These are phyloP conservation scores for Lachnellula hyalina DNA, from an alignment of 2,329 filamentous ascomycete species.

Conservation along the genomic window DNA sequence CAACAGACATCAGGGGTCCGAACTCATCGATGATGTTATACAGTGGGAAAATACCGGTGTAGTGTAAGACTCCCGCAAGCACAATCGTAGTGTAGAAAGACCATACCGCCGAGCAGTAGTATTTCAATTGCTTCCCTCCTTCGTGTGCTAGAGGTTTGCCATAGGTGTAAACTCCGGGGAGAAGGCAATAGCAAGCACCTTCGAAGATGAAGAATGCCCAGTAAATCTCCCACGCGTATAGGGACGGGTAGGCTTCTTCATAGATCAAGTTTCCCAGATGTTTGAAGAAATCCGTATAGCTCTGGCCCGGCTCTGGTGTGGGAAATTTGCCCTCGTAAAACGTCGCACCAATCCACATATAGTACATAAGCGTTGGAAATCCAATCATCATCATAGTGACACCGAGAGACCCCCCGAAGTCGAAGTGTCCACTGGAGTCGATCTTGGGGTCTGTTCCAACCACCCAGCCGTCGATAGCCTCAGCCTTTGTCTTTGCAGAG, in stretches of 20 bases:
- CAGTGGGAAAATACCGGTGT: conserved; percentile 77
- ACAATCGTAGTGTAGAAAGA: conserved; percentile 84
- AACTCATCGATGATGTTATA: conserved; percentile 95
- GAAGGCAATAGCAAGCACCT: conserved; percentile 71
- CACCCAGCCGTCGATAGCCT: conserved; percentile 49
- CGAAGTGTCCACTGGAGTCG: conserved; percentile 60
- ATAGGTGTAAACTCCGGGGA: conserved; percentile 82
- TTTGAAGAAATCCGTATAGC: conserved; percentile 61
- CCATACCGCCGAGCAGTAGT: conserved; percentile 88
- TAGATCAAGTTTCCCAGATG: conserved; percentile 71
- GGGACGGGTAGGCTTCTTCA: conserved; percentile 75
- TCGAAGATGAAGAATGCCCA: conserved; percentile 90
- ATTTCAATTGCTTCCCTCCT: conserved; percentile 78
- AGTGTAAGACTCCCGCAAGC: conserved; percentile 67
- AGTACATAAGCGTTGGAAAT: conserved; percentile 96
- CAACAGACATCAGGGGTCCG: conserved; percentile 84
- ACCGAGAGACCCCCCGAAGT: conserved; percentile 86
- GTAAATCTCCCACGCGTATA: conserved; percentile 86
- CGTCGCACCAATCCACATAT: conserved; percentile 96
- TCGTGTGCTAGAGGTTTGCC: conserved; percentile 83
- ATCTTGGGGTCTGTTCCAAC: conserved; percentile 56
- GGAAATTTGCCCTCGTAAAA: conserved; percentile 88
- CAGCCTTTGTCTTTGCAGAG: neutral
- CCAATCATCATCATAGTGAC: conserved; percentile 80
- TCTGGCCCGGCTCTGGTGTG: conserved; percentile 58